These are phyloP conservation scores for Patellifolia procumbens DNA, from an alignment of 179 eudicot genomes.

Conservation along the genomic window DNA sequence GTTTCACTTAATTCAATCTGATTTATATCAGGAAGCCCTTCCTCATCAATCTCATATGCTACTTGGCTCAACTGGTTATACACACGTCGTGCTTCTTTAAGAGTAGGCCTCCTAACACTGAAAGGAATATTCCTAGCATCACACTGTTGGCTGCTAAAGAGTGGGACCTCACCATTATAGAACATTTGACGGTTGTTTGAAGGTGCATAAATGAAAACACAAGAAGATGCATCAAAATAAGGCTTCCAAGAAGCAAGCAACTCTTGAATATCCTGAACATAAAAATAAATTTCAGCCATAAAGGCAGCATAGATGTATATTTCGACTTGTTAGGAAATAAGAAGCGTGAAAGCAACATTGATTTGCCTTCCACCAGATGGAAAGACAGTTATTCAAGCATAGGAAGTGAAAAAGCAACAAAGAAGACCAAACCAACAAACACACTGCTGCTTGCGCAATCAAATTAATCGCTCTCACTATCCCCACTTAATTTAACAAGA, in stretches of 20 bases:
- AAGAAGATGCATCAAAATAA: slow-evolving; percentile 66
- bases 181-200: slow-evolving; percentile 74
- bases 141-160: slow-evolving; percentile 46
- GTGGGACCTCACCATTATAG: slow-evolving; percentile 65
- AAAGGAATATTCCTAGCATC: slow-evolving; percentile 63
- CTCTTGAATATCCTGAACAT: slow-evolving; percentile 72
- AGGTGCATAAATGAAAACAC: slow-evolving; percentile 75
- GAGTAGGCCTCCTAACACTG: slow-evolving; percentile 78
- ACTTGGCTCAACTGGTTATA: slow-evolving; percentile 63
- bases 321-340: neutral
- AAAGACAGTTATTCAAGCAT: neutral
- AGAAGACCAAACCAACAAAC: neutral
- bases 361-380: neutral
- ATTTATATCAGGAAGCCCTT: slow-evolving; percentile 37
- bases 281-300: neutral
- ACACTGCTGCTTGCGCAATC: neutral
- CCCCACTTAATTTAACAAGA: neutral
- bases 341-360: neutral
- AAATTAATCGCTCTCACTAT: neutral
- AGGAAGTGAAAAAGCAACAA: neutral
- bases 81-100: slow-evolving; percentile 74
- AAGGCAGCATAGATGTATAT: slow-evolving; percentile 13
- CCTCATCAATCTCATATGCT: slow-evolving; percentile 45
- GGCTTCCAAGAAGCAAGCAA: slow-evolving; percentile 83
- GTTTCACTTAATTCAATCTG: slow-evolving; percentile 34